Evolutionary conservation across 2,329 filamentous ascomycete species (phyloP), one percentile per base, ranked within the genome.

Genomic region (Penicillium sp.): DNA sequence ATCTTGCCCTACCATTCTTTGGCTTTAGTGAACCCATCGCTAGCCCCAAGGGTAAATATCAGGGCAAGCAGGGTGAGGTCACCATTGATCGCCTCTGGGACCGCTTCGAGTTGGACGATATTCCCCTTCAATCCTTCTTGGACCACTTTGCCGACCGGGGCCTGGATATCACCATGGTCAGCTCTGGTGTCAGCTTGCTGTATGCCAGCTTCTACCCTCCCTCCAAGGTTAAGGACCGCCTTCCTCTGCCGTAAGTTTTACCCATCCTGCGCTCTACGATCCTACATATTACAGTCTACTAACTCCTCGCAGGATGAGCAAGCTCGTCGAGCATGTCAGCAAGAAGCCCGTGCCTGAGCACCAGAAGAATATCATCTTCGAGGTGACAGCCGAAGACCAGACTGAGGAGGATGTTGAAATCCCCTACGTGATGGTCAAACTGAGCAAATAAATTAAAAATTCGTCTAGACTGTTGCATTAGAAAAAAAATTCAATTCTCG

Each of bases 31-130:
- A 99, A 80, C 95, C 95, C 2, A 96, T 99, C 70, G 88, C 89
- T 5, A 97, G 92, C 69, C 92, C 93, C 33, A 98, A 97, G 85
- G 91, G 94, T 66, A 91, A 87, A 71, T 99, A 98, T 80, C 82
- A 88, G 74, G 90, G 92, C 25, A 89, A 89, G 55, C 80, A 91
- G 45, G 89, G 90, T 69, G 83, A 88, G 68, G 91, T 96, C 19
- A 87, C 84, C 26, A 88, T 99, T 70, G 95, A 99, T 82, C 96
- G 96, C 83, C 89, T 99, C 57, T 99, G 95, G 95, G 95, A 98
- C 78, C 90, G 95, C 42, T 98, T 98, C 71, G 93, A 98, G 81
- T 84, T 97, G 38, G 85, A 90, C 16, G 87, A 99, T 74, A 87
- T 97, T 54, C 94, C 93, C 2, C 83, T 99, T 54, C 84, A 86